A percentile compares a stretch with the other conserved stretches of the same genome.
These are phyloP conservation scores for Hippophae tibetana DNA, from an alignment of 306 rosid genomes.

Conservation along the genomic window DNA sequence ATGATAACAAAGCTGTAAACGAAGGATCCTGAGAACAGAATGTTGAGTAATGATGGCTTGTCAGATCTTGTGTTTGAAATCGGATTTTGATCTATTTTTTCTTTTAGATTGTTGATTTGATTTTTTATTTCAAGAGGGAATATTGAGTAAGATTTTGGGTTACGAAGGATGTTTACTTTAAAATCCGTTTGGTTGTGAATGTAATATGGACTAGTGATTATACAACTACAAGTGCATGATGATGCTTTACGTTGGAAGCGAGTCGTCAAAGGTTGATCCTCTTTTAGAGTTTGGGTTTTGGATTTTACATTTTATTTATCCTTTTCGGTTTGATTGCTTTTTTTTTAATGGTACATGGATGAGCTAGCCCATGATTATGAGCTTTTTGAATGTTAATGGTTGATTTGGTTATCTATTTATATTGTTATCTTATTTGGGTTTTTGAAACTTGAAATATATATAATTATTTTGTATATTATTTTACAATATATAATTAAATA, in stretches of 20 bases:
- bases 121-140: neutral
- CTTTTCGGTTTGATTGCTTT: conserved; percentile 5
- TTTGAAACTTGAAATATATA: too few species aligned
- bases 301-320: conserved; percentile 13
- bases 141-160: conserved; percentile 5
- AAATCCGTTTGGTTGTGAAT: conserved; percentile 41
- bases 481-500: too few species aligned
- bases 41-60: too few species aligned
- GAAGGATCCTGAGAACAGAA: too few species aligned
- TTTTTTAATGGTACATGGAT: neutral
- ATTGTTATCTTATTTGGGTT: conserved; percentile 1
- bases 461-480: too few species aligned
- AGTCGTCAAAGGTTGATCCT: conserved; percentile 73
- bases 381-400: neutral
- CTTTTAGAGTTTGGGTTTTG: neutral
- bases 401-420: conserved; percentile 18
- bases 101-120: neutral
- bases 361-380: neutral
- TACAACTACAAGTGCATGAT: conserved; percentile 35
- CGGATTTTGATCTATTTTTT: conserved; percentile 11
- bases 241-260: conserved; percentile 92
- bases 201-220: conserved; percentile 70
- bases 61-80: conserved; percentile 13
- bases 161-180: conserved; percentile 51
- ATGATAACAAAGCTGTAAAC: too few species aligned